Base-by-base conservation (phyloP, 1,139 yeast species). In the Wickerhamomyces sp. region DNA sequence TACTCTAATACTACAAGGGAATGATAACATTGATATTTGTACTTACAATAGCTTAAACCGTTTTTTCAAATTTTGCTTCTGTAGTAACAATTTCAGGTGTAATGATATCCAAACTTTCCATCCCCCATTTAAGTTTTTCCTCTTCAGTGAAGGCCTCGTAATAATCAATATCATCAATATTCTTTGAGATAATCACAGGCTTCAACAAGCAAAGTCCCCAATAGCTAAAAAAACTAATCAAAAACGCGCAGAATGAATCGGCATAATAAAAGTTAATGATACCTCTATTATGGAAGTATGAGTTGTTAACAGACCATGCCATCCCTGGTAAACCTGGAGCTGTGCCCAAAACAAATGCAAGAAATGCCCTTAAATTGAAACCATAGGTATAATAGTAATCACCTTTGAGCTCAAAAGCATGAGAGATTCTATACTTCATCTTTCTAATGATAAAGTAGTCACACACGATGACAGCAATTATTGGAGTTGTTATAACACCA, bases 281-380 rank as follows among this genome's bases (percentile, higher is more conserved):
- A 7, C 78, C 78, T 2, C 37, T 34, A 13, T 61, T 54, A 31
- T 60, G 45, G 36, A 69, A 64, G 36, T 55, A 59, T 23, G 51
- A 43, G 29, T 56, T 52, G 34, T 65, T 60, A 8, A 63, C 64
- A 49, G 60, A 60, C 63, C 66, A 64, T 36, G 67, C 68, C 51
- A 67, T 62, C 44, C 77, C 76, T 6, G 78, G 77, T 35, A 73
- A 53, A 40, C 74, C 75, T 35, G 75, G 75, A 2, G 65, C 63
- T 55, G 66, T 62, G 29, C 72, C 74, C 23, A 62, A 54, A 5
- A 66, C 55, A 65, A 73, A 72, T 6, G 75, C 68, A 10, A 66
- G 47, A 44, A 65, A 53, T 6, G 76, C 75, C 47, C 75, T 65
- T 66, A 69, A 69, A 49, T 74, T 73, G 46, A 71, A 48, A 40